Evolutionary conservation across 2,329 filamentous ascomycete species (phyloP).

Genomic region (Aspergillus ochraceus): DNA sequence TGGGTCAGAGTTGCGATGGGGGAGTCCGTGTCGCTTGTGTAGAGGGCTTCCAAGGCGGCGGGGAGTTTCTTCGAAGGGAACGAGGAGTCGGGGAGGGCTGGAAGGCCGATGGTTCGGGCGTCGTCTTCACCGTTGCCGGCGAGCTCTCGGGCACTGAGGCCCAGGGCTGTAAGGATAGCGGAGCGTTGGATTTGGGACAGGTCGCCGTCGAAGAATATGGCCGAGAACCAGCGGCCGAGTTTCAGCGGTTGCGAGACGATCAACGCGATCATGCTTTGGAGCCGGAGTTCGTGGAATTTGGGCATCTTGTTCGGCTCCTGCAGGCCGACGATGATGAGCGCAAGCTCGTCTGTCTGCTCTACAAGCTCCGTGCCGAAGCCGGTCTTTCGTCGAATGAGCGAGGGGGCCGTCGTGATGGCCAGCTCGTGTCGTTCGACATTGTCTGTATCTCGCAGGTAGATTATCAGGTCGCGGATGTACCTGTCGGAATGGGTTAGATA

Average conservation of each 20-base stretch:
- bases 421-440: constrained; percentile 82
- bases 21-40: constrained; percentile 50
- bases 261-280: constrained; percentile 80
- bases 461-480: constrained; percentile 82
- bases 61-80: constrained; percentile 85
- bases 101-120: constrained; percentile 37
- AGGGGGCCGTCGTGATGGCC: constrained; percentile 72
- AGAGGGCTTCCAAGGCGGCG: constrained; percentile 70
- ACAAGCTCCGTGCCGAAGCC: constrained; percentile 84
- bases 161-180: constrained; percentile 77
- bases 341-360: constrained; percentile 80
- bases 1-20: constrained; percentile 69
- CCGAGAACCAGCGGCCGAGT: constrained; percentile 82
- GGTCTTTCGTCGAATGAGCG: constrained; percentile 82
- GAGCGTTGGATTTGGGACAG: constrained; percentile 84
- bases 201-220: constrained; percentile 87
- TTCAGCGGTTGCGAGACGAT: constrained; percentile 71
- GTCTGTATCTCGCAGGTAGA: constrained; percentile 75
- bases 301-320: constrained; percentile 84
- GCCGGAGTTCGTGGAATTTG: constrained; percentile 70
- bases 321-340: constrained; percentile 72
- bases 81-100: constrained; percentile 38
- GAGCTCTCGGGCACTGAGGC: constrained; percentile 78
- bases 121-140: constrained; percentile 69
- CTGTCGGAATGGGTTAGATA: constrained; percentile 27